Percentiles rank a stretch among this genome's conserved stretches.
Evolutionary conservation across 352 stramenopile genomes (phyloP).

Genomic region (Phytopythium chamaehyphon): DNA sequence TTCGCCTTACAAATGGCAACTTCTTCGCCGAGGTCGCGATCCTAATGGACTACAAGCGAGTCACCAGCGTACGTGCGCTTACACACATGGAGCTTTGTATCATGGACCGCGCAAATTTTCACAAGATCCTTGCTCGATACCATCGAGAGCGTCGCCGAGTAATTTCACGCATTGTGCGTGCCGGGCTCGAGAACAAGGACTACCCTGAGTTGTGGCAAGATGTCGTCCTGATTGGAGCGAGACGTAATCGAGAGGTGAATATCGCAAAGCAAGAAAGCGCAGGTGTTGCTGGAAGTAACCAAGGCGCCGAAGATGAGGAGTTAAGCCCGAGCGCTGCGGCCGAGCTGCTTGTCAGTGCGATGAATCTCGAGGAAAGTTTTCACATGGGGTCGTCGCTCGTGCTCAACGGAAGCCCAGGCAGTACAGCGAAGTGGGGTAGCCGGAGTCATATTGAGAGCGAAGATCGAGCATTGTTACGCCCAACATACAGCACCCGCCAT

Average conservation of each 20-base stretch:
- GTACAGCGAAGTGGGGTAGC: background rate
- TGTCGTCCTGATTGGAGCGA: background rate
- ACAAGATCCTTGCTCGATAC: slow-evolving; percentile 16
- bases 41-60: slow-evolving; percentile 18
- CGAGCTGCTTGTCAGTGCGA: slow-evolving; percentile 5
- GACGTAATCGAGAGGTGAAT: background rate
- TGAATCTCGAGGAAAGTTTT: slow-evolving; percentile 3
- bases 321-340: slow-evolving; percentile 2
- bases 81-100: slow-evolving; percentile 21
- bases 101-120: slow-evolving; percentile 8
- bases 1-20: slow-evolving; percentile 8
- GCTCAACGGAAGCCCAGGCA: background rate
- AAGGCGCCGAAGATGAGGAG: background rate
- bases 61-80: slow-evolving; percentile 14
- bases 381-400: background rate
- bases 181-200: slow-evolving; percentile 16
- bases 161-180: slow-evolving; percentile 13
- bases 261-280: background rate
- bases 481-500: background rate
- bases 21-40: slow-evolving; percentile 18
- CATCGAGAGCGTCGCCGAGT: slow-evolving; percentile 14
- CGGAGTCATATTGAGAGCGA: background rate
- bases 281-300: background rate
- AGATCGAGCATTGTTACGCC: background rate
- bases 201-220: slow-evolving; percentile 15